Conservation (phyloP, 1,284 basidiomycete species). For the Phaffia rhodozyma region DNA sequence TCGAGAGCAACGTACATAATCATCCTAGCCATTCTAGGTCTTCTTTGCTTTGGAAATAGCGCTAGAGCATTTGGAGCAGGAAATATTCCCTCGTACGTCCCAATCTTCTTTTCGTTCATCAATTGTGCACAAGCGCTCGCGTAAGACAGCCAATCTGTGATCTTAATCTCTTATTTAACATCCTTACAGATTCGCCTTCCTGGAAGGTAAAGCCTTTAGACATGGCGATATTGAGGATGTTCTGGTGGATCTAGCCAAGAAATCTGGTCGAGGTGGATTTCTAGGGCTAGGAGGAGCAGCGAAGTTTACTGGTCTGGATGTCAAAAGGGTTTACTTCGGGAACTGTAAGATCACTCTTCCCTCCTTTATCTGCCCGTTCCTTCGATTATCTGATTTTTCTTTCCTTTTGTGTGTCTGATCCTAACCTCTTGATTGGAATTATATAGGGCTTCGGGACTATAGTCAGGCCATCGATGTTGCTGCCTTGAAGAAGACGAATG, state of each 20-base stretch:
- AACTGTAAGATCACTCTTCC: neutral
- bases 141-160: constrained; percentile 16
- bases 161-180: neutral
- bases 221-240: constrained; percentile 76
- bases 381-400: constrained; percentile 25
- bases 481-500: constrained; percentile 52
- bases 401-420: neutral
- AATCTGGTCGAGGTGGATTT: constrained; percentile 45
- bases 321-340: constrained; percentile 25
- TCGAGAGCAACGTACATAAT: too few species aligned
- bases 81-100: neutral
- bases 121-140: too few species aligned
- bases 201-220: constrained; percentile 55
- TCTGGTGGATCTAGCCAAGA: constrained; percentile 52
- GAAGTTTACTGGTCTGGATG: constrained; percentile 47
- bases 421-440: neutral
- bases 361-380: neutral
- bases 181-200: constrained; percentile 25
- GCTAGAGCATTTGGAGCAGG: neutral
- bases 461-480: constrained; percentile 71
- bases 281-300: constrained; percentile 52
- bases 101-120: neutral
- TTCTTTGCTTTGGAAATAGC: neutral
- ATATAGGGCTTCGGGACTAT: constrained; percentile 10
- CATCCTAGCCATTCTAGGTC: neutral